phyloP scores from a whole-genome alignment of 352 stramenopile genomes.

The Globisporangium uncinulatum region DNA sequence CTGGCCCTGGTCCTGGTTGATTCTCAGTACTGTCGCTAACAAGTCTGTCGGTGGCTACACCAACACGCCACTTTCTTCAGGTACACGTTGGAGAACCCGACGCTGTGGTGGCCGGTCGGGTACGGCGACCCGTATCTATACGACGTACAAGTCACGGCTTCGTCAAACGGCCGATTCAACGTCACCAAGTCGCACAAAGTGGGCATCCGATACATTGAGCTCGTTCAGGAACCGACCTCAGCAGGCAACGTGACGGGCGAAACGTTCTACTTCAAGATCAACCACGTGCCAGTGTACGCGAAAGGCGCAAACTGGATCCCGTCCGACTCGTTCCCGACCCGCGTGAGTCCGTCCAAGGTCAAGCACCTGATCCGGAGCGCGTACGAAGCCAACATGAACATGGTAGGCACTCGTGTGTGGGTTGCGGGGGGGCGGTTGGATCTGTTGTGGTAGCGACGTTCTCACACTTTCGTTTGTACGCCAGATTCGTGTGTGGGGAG shows the following conservation, averaged over 20 bases:
- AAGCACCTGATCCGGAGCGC: conserved; percentile 52
- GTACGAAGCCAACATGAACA: conserved; percentile 76
- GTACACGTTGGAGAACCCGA: conserved; percentile 36
- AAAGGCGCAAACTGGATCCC: conserved; percentile 84
- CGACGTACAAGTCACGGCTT: conserved; percentile 35
- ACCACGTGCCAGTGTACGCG: conserved; percentile 54
- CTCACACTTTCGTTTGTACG: neutral
- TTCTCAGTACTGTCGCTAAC: conserved; percentile 7
- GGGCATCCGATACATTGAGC: conserved; percentile 54
- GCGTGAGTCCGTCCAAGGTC: conserved; percentile 27
- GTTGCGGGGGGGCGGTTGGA: too few relatives aligned
- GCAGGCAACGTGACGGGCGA: conserved; percentile 35
- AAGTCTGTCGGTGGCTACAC: too few relatives aligned
- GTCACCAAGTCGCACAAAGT: conserved; percentile 35
- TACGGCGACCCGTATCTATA: conserved; percentile 67
- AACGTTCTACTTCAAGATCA: conserved; percentile 77
- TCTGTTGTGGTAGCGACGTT: neutral
- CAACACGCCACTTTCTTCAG: neutral
- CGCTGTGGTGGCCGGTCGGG: conserved; percentile 67
- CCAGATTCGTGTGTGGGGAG: conserved; percentile 82
- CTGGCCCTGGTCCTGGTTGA: neutral
- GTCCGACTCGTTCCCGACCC: conserved; percentile 66
- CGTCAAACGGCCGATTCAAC: conserved; percentile 16
- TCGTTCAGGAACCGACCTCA: conserved; percentile 49
- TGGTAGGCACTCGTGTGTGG: conserved; percentile 28